Conservation (phyloP, 352 stramenopile species). For the Globisporangium nunn region DNA sequence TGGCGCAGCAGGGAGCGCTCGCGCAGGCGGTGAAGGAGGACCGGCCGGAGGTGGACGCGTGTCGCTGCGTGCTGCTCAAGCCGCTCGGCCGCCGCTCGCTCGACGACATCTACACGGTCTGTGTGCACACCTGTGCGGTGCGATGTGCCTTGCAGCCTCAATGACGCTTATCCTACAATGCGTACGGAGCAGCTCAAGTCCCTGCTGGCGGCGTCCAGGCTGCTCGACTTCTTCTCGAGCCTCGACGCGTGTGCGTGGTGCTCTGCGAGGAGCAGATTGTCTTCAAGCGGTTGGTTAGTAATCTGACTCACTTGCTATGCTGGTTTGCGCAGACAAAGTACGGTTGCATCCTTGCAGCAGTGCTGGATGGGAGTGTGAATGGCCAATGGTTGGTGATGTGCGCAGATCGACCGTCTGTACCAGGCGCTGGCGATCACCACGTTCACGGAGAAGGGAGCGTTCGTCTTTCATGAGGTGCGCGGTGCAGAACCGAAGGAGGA, state of each 20-base stretch:
- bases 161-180: neutral
- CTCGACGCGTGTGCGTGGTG: conserved; percentile 52
- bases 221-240: conserved; percentile 79
- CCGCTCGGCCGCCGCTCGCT: conserved; percentile 43
- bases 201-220: conserved; percentile 57
- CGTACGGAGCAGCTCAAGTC: conserved; percentile 50
- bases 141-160: neutral
- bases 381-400: neutral
- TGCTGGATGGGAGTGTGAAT: neutral
- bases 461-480: conserved; percentile 55
- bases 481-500: neutral
- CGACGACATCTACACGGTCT: conserved; percentile 66
- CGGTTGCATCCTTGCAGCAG: neutral
- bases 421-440: conserved; percentile 53
- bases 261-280: neutral
- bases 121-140: neutral
- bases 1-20: conserved; percentile 33
- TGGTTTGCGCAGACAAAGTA: conserved; percentile 23
- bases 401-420: conserved; percentile 68
- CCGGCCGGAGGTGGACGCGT: conserved; percentile 38
- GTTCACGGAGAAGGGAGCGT: conserved; percentile 35
- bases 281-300: neutral
- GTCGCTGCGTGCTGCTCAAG: conserved; percentile 50
- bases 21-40: conserved; percentile 33
- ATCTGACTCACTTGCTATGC: neutral